These are phyloP conservation scores for Prillingera fragicola DNA, from an alignment of 1,284 basidiomycete species.

Conservation along the genomic window DNA sequence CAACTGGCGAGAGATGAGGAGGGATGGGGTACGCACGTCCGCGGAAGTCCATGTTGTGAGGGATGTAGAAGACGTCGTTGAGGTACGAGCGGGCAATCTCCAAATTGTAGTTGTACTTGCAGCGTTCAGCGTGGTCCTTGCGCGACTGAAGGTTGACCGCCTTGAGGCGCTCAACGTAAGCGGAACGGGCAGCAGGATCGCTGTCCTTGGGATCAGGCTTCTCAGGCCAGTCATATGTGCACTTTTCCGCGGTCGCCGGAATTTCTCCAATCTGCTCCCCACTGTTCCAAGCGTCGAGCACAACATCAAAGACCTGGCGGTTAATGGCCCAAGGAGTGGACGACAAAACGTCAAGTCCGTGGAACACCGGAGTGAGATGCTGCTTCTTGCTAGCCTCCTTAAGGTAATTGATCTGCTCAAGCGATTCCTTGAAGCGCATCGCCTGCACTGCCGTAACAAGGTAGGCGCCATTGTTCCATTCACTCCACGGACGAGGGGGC, in stretches of 20 bases:
- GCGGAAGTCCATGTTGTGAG: slow-evolving; percentile 97
- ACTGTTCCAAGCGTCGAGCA: slow-evolving; percentile 76
- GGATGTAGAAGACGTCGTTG: slow-evolving; percentile 75
- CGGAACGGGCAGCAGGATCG: slow-evolving; percentile 61
- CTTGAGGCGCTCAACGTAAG: slow-evolving; percentile 61
- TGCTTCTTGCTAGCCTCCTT: slow-evolving; percentile 67
- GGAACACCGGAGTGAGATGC: slow-evolving; percentile 77
- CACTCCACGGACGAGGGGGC: slow-evolving; percentile 81
- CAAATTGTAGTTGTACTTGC: slow-evolving; percentile 93
- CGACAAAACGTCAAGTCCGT: slow-evolving; percentile 84
- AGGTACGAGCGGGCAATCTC: slow-evolving; percentile 79
- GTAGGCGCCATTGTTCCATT: slow-evolving; percentile 77
- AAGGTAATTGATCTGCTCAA: slow-evolving; percentile 80
- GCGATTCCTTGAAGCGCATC: slow-evolving; percentile 90
- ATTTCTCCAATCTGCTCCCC: slow-evolving; percentile 70
- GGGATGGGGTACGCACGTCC: slow-evolving; percentile 96
- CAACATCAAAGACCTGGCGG: slow-evolving; percentile 64
- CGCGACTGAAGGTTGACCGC: slow-evolving; percentile 60
- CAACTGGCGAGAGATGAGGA: slow-evolving; percentile 92
- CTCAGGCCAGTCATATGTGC: slow-evolving; percentile 51
- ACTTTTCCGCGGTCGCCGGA: slow-evolving; percentile 55
- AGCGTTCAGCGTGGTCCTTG: slow-evolving; percentile 82
- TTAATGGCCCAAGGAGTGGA: slow-evolving; percentile 91
- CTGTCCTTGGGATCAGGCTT: slow-evolving; percentile 59
- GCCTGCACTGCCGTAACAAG: slow-evolving; percentile 60